These are phyloP conservation scores for Silene uniflora DNA, from an alignment of 148 eudicot species.

Conservation along the genomic window DNA sequence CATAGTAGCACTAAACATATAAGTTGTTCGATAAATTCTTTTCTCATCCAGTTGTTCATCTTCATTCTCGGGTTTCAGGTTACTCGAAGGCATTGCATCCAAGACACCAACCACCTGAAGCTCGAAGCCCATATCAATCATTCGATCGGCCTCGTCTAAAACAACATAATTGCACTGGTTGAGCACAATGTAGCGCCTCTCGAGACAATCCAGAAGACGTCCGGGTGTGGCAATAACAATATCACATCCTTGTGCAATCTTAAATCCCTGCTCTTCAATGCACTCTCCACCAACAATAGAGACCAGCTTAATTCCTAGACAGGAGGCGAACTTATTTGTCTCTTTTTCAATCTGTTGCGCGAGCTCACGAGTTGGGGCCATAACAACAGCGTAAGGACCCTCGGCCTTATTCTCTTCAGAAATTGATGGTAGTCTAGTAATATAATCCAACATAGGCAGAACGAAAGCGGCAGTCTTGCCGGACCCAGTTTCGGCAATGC, in stretches of 20 bases:
- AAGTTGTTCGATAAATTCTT: slow-evolving; percentile 68
- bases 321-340: slow-evolving; percentile 70
- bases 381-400: slow-evolving; percentile 87
- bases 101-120: slow-evolving; percentile 70
- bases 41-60: slow-evolving; percentile 81
- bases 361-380: slow-evolving; percentile 89
- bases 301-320: slow-evolving; percentile 69
- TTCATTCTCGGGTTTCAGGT: slow-evolving; percentile 75
- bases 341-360: slow-evolving; percentile 87
- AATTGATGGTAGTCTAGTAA: slow-evolving; percentile 52
- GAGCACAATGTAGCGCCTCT: slow-evolving; percentile 54
- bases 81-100: slow-evolving; percentile 87
- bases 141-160: slow-evolving; percentile 81
- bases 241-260: slow-evolving; percentile 80
- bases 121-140: slow-evolving; percentile 91
- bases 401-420: slow-evolving; percentile 62
- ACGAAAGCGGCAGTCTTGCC: slow-evolving; percentile 68
- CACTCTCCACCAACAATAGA: slow-evolving; percentile 85
- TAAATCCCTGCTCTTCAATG: slow-evolving; percentile 83
- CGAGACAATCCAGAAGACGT: slow-evolving; percentile 68
- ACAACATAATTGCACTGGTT: slow-evolving; percentile 88
- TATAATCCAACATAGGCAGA: slow-evolving; percentile 59
- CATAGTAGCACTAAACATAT: slow-evolving; percentile 89
- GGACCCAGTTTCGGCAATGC: slow-evolving; percentile 60
- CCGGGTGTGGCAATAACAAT: slow-evolving; percentile 87